These are phyloP conservation scores for Magnolia changhungtana DNA, from an alignment of 164 flowering plant genomes.

Conservation along the genomic window DNA sequence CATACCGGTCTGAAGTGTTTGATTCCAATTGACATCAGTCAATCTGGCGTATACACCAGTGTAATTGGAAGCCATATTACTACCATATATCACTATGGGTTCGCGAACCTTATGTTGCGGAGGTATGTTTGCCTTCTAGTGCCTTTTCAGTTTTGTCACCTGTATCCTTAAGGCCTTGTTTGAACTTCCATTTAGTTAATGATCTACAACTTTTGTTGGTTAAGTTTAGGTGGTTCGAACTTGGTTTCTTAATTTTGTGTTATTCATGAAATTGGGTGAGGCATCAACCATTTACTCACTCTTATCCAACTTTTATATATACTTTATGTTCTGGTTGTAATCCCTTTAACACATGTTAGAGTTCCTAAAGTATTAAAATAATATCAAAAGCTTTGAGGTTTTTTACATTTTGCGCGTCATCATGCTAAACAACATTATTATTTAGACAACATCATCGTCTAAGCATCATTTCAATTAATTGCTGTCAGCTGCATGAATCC, in stretches of 20 bases:
- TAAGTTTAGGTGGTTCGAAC: neutral
- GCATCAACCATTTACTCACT: neutral
- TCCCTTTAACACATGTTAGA: neutral
- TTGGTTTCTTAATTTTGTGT: neutral
- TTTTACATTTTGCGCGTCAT: too few species aligned
- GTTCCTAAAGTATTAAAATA: neutral
- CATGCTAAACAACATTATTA: neutral
- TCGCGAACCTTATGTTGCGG: conserved; percentile 93
- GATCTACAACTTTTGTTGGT: neutral
- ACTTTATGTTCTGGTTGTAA: neutral
- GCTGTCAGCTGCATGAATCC: too few species aligned
- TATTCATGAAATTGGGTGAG: neutral
- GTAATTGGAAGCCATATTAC: conserved; percentile 95
- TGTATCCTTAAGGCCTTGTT: neutral
- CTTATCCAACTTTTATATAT: too few species aligned
- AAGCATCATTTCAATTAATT: too few species aligned
- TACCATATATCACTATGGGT: conserved; percentile 92
- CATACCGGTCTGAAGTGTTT: conserved; percentile 92
- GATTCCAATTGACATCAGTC: conserved; percentile 88
- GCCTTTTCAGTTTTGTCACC: neutral
- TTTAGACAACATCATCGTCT: too few species aligned
- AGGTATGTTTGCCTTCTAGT: conserved; percentile 47
- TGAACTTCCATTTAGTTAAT: neutral
- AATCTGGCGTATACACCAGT: conserved; percentile 83
- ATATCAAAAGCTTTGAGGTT: neutral